Conservation (phyloP, 225 moss, liverwort and hornwort species). For the Antitrichia curtipendula region DNA sequence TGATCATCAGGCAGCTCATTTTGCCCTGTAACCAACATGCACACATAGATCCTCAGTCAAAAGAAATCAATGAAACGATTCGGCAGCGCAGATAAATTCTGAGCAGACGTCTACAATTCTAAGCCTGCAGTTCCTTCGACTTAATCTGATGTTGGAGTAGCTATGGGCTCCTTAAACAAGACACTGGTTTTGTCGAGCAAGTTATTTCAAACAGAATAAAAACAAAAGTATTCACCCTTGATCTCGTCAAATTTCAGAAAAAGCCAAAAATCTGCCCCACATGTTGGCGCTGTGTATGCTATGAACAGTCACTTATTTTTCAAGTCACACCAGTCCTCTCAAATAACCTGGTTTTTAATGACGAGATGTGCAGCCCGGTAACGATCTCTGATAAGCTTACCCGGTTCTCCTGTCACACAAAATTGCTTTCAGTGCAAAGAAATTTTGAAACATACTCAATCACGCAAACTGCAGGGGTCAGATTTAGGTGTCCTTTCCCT, state of each 20-base stretch:
- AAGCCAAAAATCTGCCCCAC: neutral
- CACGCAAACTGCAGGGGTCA: neutral
- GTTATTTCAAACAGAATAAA: neutral
- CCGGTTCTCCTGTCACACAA: constrained; percentile 59
- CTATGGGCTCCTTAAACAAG: neutral
- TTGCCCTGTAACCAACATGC: constrained; percentile 52
- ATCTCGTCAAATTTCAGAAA: neutral
- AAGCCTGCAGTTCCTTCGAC: neutral
- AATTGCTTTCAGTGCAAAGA: neutral
- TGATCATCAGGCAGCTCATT: constrained; percentile 98
- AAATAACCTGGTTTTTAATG: constrained; percentile 58
- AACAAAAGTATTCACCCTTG: neutral
- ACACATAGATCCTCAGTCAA: neutral
- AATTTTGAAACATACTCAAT: neutral
- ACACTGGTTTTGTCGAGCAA: neutral
- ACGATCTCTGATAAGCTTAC: constrained; percentile 83
- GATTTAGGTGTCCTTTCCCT: neutral
- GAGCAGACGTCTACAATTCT: neutral
- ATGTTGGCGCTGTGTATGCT: neutral
- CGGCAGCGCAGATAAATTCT: neutral
- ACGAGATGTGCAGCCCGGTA: constrained; percentile 83
- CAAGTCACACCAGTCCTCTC: neutral
- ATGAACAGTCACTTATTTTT: neutral
- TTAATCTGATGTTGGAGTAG: neutral
- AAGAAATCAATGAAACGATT: neutral